These are phyloP conservation scores for Leccinum disarticulatum DNA, from an alignment of 768 basidiomycete species.

Conservation along the genomic window DNA sequence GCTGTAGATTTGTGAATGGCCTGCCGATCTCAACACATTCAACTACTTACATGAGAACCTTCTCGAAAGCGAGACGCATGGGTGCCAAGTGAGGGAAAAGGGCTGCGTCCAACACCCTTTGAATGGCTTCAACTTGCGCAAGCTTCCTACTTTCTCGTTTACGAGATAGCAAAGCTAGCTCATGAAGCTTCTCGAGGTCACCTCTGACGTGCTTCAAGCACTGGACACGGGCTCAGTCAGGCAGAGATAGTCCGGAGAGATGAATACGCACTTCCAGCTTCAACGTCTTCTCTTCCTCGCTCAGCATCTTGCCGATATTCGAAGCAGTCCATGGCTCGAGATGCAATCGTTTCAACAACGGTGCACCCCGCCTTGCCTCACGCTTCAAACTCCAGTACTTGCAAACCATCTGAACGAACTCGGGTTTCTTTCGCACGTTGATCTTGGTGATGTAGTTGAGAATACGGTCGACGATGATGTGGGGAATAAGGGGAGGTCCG, in stretches of 20 bases:
- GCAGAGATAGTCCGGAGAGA: not conserved
- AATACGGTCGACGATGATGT: conserved; percentile 79
- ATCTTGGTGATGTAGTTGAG: conserved; percentile 71
- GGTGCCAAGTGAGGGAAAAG: conserved; percentile 66
- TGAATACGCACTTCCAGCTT: conserved; percentile 69
- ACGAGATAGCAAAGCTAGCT: conserved; percentile 62
- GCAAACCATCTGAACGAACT: conserved; percentile 76
- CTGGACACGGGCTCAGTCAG: conserved; percentile 27
- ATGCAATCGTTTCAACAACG: conserved; percentile 88
- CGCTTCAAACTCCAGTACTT: conserved; percentile 98
- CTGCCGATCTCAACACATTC: not conserved
- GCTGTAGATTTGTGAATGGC: conserved; percentile 40
- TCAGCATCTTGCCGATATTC: conserved; percentile 58
- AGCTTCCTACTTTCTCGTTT: conserved; percentile 85
- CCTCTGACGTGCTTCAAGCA: conserved; percentile 62
- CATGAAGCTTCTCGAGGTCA: conserved; percentile 74
- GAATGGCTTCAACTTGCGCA: conserved; percentile 62
- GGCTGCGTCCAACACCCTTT: conserved; percentile 57
- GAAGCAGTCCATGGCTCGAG: conserved; percentile 96
- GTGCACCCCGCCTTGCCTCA: conserved; percentile 90
- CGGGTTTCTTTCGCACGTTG: conserved; percentile 67
- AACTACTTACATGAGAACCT: conserved; percentile 61
- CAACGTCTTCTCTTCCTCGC: conserved; percentile 77
- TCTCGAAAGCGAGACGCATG: conserved; percentile 66
- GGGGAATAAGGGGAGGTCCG: conserved; percentile 90